Conservation (phyloP, 768 basidiomycete genomes). For the Strobilomyces dryophilus region DNA sequence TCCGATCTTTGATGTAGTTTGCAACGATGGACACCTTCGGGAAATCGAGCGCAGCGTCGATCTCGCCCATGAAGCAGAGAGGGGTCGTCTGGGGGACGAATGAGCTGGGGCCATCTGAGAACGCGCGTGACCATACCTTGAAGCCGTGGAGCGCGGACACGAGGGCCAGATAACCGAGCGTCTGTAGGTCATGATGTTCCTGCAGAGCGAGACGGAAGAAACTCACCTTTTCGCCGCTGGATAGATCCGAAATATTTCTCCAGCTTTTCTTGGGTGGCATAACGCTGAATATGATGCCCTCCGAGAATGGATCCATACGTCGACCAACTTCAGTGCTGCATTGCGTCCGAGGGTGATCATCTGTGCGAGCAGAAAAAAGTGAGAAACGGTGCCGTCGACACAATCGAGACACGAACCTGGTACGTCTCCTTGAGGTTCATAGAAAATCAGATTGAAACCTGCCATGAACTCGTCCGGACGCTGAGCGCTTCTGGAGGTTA, state of each 20-base stretch:
- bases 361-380: too few relatives aligned
- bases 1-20: conserved; percentile 51
- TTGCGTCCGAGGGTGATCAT: conserved; percentile 98
- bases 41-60: conserved; percentile 94
- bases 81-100: conserved; percentile 56
- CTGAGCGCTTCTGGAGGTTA: too few relatives aligned
- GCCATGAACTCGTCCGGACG: too few relatives aligned
- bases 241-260: conserved; percentile 97
- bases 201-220: neutral
- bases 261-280: conserved; percentile 99
- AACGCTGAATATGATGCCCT: conserved; percentile 96
- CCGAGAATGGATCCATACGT: conserved; percentile 98
- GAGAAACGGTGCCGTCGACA: too few relatives aligned
- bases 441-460: too few relatives aligned
- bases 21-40: conserved; percentile 98
- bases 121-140: conserved; percentile 54
- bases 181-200: conserved; percentile 40
- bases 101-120: neutral
- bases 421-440: too few relatives aligned
- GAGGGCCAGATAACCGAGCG: conserved; percentile 89
- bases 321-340: conserved; percentile 94
- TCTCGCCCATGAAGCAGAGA: conserved; percentile 98
- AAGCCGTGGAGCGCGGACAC: conserved; percentile 97
- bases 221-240: conserved; percentile 91
- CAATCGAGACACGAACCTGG: too few relatives aligned